Evolutionary conservation across 495 filamentous ascomycete genomes (phyloP).

Genomic region (Cenococcum geophilum): DNA sequence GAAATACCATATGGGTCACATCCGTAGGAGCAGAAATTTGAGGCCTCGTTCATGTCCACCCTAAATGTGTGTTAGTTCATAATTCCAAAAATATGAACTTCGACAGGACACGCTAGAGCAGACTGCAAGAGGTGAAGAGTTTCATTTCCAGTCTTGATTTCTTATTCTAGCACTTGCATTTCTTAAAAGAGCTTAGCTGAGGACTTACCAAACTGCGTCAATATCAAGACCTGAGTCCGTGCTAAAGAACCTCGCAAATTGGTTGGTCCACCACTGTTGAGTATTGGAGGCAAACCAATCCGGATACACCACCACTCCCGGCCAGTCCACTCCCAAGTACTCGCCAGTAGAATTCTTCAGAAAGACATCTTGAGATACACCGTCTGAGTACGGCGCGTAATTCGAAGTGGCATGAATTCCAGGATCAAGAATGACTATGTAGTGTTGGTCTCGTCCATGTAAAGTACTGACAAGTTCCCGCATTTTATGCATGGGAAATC

Average conservation of each 20-base stretch:
- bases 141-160: too few species aligned
- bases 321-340: constrained; percentile 25
- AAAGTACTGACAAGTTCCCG: constrained; percentile 66
- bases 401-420: constrained; percentile 54
- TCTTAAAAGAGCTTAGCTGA: background rate
- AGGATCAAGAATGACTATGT: constrained; percentile 46
- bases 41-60: constrained; percentile 43
- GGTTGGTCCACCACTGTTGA: constrained; percentile 65
- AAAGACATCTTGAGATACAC: constrained; percentile 46
- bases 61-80: constrained; percentile 35
- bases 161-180: too few species aligned
- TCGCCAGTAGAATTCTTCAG: constrained; percentile 31
- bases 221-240: constrained; percentile 64
- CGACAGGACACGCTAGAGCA: too few species aligned
- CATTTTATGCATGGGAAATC: constrained; percentile 63
- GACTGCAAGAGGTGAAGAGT: too few species aligned
- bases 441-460: constrained; percentile 67
- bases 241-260: constrained; percentile 64
- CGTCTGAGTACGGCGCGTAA: constrained; percentile 50
- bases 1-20: too few species aligned
- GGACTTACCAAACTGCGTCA: constrained; percentile 42
- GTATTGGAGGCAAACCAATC: constrained; percentile 75
- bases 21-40: constrained; percentile 41
- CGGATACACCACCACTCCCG: constrained; percentile 39
- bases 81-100: constrained; percentile 17